These are phyloP conservation scores for Ceratonia siliqua DNA, from an alignment of 306 rosid genomes.

Conservation along the genomic window DNA sequence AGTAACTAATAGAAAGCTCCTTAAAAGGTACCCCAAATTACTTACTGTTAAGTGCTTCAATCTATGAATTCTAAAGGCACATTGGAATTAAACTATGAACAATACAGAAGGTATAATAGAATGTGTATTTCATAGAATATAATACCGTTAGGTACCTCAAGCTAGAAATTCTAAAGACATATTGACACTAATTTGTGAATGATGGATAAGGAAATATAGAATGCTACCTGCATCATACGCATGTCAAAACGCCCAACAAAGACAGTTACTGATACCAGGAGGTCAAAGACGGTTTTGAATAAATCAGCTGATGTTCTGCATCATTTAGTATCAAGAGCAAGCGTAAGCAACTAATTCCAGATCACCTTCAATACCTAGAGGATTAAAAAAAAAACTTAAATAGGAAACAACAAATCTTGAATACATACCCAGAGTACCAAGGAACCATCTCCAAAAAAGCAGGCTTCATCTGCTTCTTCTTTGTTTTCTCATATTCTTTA, in stretches of 20 bases:
- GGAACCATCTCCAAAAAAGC: constrained; percentile 98
- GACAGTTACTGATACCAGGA: constrained; percentile 95
- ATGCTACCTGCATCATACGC: constrained; percentile 98
- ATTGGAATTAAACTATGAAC: background rate
- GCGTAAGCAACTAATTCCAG: constrained; percentile 32
- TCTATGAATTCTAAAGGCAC: background rate
- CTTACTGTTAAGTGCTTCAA: background rate
- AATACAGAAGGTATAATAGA: background rate
- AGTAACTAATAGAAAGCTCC: constrained; percentile 3
- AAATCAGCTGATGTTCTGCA: constrained; percentile 99
- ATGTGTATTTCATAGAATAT: background rate
- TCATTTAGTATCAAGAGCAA: constrained; percentile 31
- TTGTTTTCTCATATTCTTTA: constrained; percentile 78
- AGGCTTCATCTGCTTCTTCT: constrained; percentile 96
- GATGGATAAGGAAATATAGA: constrained; percentile 11
- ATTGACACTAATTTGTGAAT: background rate
- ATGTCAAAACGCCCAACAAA: constrained; percentile 99
- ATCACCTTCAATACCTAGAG: constrained; percentile 28
- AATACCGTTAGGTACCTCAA: constrained; percentile 20
- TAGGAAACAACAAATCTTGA: constrained; percentile 1
- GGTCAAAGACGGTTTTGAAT: constrained; percentile 97
- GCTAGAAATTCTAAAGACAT: constrained; percentile 12
- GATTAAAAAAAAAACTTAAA: background rate
- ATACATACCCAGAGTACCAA: constrained; percentile 94
- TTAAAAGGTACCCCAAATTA: constrained; percentile 19